These are phyloP conservation scores for Barnettozyma wickerhamii DNA, from an alignment of 805 yeast genomes.

Conservation along the genomic window DNA sequence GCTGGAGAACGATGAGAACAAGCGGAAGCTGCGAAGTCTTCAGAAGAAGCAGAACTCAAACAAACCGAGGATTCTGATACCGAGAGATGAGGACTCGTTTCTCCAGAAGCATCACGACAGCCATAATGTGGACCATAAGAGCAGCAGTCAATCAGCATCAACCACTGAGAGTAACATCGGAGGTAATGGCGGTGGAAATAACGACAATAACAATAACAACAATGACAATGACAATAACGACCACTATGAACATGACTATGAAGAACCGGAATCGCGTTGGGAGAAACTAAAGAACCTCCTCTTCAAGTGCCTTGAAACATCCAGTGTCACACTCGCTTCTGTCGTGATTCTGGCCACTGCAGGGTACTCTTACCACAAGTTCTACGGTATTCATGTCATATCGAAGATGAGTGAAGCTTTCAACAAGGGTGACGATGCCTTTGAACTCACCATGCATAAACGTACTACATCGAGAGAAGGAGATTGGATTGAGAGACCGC, in stretches of 20 bases:
- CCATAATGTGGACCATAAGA: not conserved
- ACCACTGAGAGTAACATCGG: slow-evolving; percentile 1
- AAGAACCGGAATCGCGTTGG: slow-evolving; percentile 14
- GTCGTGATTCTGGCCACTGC: slow-evolving; percentile 64
- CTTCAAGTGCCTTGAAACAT: slow-evolving; percentile 56
- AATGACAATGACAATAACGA: slow-evolving; percentile 8
- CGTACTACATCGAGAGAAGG: slow-evolving; percentile 33
- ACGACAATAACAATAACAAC: slow-evolving; percentile 7
- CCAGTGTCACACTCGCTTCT: slow-evolving; percentile 67
- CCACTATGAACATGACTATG: slow-evolving; percentile 13
- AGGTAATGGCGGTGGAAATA: not conserved
- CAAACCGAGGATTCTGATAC: slow-evolving; percentile 21
- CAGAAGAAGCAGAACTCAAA: slow-evolving; percentile 7
- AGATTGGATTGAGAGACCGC: slow-evolving; percentile 69
- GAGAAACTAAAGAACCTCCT: slow-evolving; percentile 12
- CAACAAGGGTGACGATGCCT: slow-evolving; percentile 61
- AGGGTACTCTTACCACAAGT: slow-evolving; percentile 64
- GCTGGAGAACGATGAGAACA: slow-evolving; percentile 12
- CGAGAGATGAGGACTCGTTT: slow-evolving; percentile 18
- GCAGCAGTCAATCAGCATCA: not conserved
- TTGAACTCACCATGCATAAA: slow-evolving; percentile 51
- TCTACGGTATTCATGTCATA: slow-evolving; percentile 55
- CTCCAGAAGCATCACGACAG: slow-evolving; percentile 4
- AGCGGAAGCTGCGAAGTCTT: slow-evolving; percentile 8
- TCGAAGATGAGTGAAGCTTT: slow-evolving; percentile 64